Evolutionary conservation across 2,329 filamentous ascomycete genomes (phyloP).

Genomic region (Penicillium sp.): DNA sequence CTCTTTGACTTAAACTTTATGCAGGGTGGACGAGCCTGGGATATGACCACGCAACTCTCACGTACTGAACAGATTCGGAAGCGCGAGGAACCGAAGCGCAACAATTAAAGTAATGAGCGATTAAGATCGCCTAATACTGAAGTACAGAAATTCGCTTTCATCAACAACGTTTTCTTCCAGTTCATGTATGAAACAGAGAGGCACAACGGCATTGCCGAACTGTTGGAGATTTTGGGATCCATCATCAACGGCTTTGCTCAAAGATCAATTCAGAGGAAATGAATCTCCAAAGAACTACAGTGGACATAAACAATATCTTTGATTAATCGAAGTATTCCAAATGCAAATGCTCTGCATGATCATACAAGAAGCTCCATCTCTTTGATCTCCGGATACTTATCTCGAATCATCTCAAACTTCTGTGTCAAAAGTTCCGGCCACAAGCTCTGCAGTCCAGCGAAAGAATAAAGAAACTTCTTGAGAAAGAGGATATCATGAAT

Average conservation of each 20-base stretch:
- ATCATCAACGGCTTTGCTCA: slow-evolving; percentile 98
- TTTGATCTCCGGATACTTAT: slow-evolving; percentile 9
- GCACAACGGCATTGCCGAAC: slow-evolving; percentile 96
- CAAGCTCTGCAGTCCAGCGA: slow-evolving; percentile 50
- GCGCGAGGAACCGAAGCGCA: too few species aligned
- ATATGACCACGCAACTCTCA: background rate
- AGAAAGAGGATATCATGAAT: slow-evolving; percentile 58
- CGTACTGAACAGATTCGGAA: too few species aligned
- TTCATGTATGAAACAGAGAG: slow-evolving; percentile 98
- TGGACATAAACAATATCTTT: background rate
- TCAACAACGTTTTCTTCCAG: slow-evolving; percentile 99
- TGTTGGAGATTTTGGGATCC: slow-evolving; percentile 93
- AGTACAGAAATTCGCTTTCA: too few species aligned
- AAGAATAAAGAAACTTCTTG: slow-evolving; percentile 52
- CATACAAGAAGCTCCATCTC: slow-evolving; percentile 7
- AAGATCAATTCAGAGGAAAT: background rate
- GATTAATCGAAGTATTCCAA: background rate
- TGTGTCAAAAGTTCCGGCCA: slow-evolving; percentile 47
- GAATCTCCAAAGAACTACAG: too few species aligned
- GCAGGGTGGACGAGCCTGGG: too few species aligned
- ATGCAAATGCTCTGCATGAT: background rate
- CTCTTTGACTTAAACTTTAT: background rate
- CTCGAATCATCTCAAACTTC: slow-evolving; percentile 39
- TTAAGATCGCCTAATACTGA: too few species aligned
- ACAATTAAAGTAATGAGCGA: too few species aligned